Base-by-base conservation (phyloP, 768 basidiomycete genomes). In the Crucibulum laeve region DNA sequence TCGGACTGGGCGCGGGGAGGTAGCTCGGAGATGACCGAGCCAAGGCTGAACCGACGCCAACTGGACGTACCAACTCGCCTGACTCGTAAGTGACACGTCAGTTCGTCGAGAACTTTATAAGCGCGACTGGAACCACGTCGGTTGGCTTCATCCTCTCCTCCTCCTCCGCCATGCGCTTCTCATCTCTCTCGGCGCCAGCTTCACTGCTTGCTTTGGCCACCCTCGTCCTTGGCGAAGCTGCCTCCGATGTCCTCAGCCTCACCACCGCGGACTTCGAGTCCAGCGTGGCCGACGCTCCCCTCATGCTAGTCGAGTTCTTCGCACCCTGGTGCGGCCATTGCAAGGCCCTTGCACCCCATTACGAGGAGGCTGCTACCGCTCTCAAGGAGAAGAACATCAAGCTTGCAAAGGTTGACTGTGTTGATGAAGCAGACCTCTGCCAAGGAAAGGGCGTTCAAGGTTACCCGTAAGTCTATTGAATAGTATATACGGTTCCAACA, bases 321-420 rank as follows among this genome's bases (percentile, higher is more conserved):
- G 89, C 90, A 21, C 89, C 87, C 50, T 91, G 87, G 87, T 94
- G 91, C 61, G 91, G 92, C 36, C 93, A 96, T 70, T 96, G 94
- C 76, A 95, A 95, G 59, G 88, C 91, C 25, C 76, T 96, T 42
- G 92, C 91, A 17, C 93, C 93, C 42, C 85, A 95, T 50, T 95
- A 94, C 53, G 91, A 94, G 61, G 84, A 88, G 62, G 95, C 96
- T 3, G 93, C 96, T 1, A 95, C 94, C 8, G 70, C 80, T 25
- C 82, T 99, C 63, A 96, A 95, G 71, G 86, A 84, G 51, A 88
- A 84, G 62, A 74, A 74, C 63, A 91, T 99, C 69, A 87, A 87
- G 63, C 67, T 99, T 42, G 93, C 93, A 52, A 95, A 97, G 61
- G 94, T 98, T 40, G 92, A 98, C 73, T 98, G 95, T 64, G 95